A percentile compares a stretch with the other conserved stretches of the same genome.
These are phyloP conservation scores for Trichoderma reesei DNA, from an alignment of 495 filamentous ascomycete species.

Conservation along the genomic window DNA sequence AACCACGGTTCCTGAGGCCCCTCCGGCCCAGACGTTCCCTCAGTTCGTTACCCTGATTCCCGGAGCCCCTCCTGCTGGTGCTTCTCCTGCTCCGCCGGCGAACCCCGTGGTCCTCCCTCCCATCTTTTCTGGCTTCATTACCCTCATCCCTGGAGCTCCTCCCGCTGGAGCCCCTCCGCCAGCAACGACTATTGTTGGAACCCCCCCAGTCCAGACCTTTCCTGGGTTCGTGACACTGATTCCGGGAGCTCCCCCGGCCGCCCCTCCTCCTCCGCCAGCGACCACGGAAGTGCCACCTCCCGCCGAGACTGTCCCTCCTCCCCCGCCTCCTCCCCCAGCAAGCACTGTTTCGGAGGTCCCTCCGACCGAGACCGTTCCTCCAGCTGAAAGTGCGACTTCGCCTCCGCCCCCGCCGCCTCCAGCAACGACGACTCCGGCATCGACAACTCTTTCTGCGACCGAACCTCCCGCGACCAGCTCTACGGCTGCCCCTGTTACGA, in stretches of 20 bases:
- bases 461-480: not conserved
- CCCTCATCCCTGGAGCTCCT: too few species aligned
- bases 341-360: not conserved
- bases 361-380: not conserved
- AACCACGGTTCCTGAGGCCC: too few species aligned
- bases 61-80: too few species aligned
- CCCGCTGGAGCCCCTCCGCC: too few species aligned
- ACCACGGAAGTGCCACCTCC: not conserved
- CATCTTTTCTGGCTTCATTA: too few species aligned
- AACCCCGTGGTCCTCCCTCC: too few species aligned
- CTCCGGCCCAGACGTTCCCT: too few species aligned
- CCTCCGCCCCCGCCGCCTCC: not conserved
- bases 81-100: too few species aligned
- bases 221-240: not conserved
- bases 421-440: not conserved
- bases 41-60: too few species aligned
- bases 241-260: not conserved
- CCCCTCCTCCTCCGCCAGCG: not conserved
- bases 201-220: too few species aligned
- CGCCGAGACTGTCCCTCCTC: not conserved
- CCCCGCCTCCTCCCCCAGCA: not conserved
- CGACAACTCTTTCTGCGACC: not conserved
- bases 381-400: not conserved
- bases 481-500: too few species aligned
- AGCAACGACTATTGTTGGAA: too few species aligned